Evolutionary conservation across 495 filamentous ascomycete species (phyloP).

Genomic region (Xylaria bambusicola): DNA sequence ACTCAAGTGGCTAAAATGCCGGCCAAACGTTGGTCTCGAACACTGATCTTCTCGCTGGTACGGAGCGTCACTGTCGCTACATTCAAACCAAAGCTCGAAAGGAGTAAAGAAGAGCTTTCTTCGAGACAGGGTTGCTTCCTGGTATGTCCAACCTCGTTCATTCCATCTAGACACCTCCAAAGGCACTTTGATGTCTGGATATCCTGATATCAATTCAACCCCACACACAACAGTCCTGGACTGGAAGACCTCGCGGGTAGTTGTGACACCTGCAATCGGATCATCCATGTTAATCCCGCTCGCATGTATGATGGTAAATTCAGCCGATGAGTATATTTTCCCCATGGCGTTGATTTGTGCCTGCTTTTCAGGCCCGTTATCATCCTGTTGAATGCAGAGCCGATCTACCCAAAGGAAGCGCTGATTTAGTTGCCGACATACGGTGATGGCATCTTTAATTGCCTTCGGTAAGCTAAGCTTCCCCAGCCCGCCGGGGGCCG

Average conservation of each 20-base stretch:
- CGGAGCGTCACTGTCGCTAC: not conserved
- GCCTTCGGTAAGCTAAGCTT: not conserved
- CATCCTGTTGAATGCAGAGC: slow-evolving; percentile 3
- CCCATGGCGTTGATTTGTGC: slow-evolving; percentile 2
- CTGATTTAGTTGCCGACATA: not conserved
- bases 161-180: not conserved
- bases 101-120: slow-evolving; percentile 5
- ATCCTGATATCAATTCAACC: slow-evolving; percentile 4
- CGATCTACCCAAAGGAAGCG: slow-evolving; percentile 9
- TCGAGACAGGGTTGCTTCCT: not conserved
- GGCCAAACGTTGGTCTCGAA: not conserved
- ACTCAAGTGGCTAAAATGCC: not conserved
- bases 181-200: not conserved
- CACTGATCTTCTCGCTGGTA: slow-evolving; percentile 8
- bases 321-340: slow-evolving; percentile 5
- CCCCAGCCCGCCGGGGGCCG: not conserved
- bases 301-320: slow-evolving; percentile 1
- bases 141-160: not conserved
- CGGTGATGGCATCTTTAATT: not conserved
- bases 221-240: slow-evolving; percentile 2
- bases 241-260: not conserved
- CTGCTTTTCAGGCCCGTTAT: not conserved
- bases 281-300: not conserved
- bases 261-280: not conserved
- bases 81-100: slow-evolving; percentile 9